Conservation (phyloP, 2,329 filamentous ascomycete species). For the Thermomyces lanuginosus region DNA sequence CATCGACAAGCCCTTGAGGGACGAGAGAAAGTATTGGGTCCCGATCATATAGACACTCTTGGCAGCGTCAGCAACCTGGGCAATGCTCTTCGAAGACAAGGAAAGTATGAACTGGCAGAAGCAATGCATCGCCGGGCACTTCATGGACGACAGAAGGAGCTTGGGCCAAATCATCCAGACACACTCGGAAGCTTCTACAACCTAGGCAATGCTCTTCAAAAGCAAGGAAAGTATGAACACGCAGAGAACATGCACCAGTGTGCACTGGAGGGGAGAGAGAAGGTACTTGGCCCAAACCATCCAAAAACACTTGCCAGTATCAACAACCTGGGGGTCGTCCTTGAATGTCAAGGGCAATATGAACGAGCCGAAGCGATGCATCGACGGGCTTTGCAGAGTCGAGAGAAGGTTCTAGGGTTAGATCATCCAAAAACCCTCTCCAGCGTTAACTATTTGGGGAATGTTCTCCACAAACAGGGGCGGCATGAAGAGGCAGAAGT, state of each 20-base stretch:
- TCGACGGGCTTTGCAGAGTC: constrained; percentile 7
- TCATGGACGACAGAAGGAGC: neutral
- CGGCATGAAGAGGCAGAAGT: neutral
- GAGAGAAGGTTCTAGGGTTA: constrained; percentile 1
- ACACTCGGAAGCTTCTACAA: constrained; percentile 1
- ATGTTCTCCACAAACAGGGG: neutral
- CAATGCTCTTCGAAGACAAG: constrained; percentile 4
- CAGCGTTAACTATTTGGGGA: neutral
- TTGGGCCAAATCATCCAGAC: neutral
- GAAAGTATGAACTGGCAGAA: constrained; percentile 1
- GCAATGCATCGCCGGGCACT: constrained; percentile 3
- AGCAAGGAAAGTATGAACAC: constrained; percentile 3
- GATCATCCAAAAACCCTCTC: neutral
- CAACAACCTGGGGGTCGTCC: constrained; percentile 12
- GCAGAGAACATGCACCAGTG: constrained; percentile 2
- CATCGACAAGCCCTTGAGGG: constrained; percentile 3
- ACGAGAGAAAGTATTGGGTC: constrained; percentile 1
- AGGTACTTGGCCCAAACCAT: constrained; percentile 10
- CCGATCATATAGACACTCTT: constrained; percentile 6
- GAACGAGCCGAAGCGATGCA: constrained; percentile 10
- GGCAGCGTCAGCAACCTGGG: constrained; percentile 6
- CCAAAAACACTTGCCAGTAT: constrained; percentile 10
- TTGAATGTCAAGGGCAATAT: constrained; percentile 8
- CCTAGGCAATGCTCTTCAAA: neutral
- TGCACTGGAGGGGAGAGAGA: constrained; percentile 6